Evolutionary conservation across 192 early-diverging fungal genomes (phyloP).

Genomic region (Cetraspora pellucida): DNA sequence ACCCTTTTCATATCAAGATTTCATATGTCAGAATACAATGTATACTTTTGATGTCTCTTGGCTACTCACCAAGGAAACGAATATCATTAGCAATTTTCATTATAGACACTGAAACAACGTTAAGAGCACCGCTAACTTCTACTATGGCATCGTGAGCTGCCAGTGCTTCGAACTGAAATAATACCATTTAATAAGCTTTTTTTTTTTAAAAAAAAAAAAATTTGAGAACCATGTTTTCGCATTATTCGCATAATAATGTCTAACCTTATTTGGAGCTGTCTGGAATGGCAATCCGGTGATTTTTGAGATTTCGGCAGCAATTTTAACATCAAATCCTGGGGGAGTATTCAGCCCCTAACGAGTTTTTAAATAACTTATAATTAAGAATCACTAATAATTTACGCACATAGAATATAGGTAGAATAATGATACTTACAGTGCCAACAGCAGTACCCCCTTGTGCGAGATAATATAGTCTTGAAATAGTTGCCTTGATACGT

Average conservation of each 20-base stretch:
- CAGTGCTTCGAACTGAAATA: conserved; percentile 87
- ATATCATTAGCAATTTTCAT: conserved; percentile 99
- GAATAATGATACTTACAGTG: conserved; percentile 56
- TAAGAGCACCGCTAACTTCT: conserved; percentile 92
- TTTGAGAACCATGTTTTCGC: neutral
- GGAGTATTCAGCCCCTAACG: conserved; percentile 89
- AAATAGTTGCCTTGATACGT: conserved; percentile 80
- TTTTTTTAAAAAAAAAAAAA: conserved; percentile 9
- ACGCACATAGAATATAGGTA: neutral
- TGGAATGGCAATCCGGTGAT: conserved; percentile 90
- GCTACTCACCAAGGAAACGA: conserved; percentile 72
- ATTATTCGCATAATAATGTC: neutral
- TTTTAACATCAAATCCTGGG: conserved; percentile 87
- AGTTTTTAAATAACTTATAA: neutral
- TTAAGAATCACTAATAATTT: neutral
- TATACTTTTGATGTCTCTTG: neutral
- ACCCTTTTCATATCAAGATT: conserved; percentile 53
- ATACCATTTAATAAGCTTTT: too few species aligned
- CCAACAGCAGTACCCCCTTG: conserved; percentile 98
- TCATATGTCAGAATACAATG: neutral
- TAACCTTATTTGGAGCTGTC: conserved; percentile 94
- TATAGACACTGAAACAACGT: conserved; percentile 91
- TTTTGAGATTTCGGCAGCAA: conserved; percentile 85
- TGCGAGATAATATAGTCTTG: conserved; percentile 90
- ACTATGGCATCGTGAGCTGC: conserved; percentile 99